Evolutionary conservation across 352 stramenopile genomes (phyloP).

Genomic region (Pilasporangium apinafurcum): DNA sequence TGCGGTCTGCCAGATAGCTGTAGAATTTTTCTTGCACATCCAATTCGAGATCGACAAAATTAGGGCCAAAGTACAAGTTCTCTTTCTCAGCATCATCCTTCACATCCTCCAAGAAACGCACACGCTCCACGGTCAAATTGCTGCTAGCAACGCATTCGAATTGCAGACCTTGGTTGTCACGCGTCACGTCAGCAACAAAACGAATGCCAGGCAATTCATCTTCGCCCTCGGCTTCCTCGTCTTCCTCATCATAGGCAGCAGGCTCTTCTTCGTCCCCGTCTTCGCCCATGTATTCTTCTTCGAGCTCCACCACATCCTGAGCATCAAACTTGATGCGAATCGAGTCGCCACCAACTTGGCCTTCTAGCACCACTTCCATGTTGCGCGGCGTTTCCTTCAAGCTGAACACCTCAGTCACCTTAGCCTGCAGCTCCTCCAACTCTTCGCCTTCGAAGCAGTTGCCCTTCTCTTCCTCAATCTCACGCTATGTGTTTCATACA

Average conservation of each 20-base stretch:
- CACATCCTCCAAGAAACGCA: constrained; percentile 62
- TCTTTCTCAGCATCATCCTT: constrained; percentile 49
- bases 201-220: constrained; percentile 72
- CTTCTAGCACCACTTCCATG: constrained; percentile 64
- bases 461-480: constrained; percentile 77
- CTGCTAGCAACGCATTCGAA: constrained; percentile 79
- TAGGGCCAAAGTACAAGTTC: constrained; percentile 66
- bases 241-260: constrained; percentile 18
- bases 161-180: constrained; percentile 67
- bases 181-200: constrained; percentile 68
- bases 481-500: constrained; percentile 24
- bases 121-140: constrained; percentile 74
- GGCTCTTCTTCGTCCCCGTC: constrained; percentile 34
- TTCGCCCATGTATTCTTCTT: constrained; percentile 49
- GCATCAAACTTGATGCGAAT: constrained; percentile 80
- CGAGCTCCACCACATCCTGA: constrained; percentile 66
- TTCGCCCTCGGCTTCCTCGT: constrained; percentile 46
- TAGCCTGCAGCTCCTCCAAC: constrained; percentile 58
- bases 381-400: constrained; percentile 49
- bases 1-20: constrained; percentile 64
- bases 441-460: constrained; percentile 78
- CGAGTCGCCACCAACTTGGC: constrained; percentile 35
- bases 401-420: constrained; percentile 63
- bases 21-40: constrained; percentile 82
- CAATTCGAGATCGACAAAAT: constrained; percentile 81